Evolutionary conservation across 345 rosid genomes (phyloP).

Genomic region (Kandelia obovata): DNA sequence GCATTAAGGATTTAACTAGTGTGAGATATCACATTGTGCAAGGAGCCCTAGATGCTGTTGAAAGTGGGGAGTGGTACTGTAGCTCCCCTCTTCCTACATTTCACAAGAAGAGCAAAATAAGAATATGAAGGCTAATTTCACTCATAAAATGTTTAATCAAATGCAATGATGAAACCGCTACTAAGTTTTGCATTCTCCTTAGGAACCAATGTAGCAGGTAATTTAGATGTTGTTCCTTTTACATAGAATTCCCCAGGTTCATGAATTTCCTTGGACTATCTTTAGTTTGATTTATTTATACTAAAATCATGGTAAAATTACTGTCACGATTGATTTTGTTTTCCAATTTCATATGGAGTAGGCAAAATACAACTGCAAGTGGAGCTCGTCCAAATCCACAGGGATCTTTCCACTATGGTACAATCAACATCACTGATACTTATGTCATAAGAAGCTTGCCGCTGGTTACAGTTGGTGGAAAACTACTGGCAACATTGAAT

Average conservation of each 20-base stretch:
- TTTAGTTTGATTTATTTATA: too few relatives aligned
- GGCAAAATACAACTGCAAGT: constrained; percentile 85
- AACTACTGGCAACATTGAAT: constrained; percentile 60
- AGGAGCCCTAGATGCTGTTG: too few relatives aligned
- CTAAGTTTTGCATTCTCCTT: background rate
- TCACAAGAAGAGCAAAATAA: background rate
- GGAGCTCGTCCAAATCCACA: constrained; percentile 99
- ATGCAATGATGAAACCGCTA: too few relatives aligned
- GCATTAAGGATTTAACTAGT: too few relatives aligned
- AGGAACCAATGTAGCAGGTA: background rate
- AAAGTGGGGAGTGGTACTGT: too few relatives aligned
- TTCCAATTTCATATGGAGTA: constrained; percentile 21
- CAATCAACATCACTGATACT: constrained; percentile 71
- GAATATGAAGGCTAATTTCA: too few relatives aligned
- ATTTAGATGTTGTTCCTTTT: background rate
- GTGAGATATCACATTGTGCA: too few relatives aligned
- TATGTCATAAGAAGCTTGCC: constrained; percentile 69
- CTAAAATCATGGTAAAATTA: too few relatives aligned
- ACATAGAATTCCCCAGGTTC: too few relatives aligned
- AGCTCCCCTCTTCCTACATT: background rate
- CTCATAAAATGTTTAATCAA: too few relatives aligned
- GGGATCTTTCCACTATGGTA: constrained; percentile 90
- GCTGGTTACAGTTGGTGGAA: constrained; percentile 54
- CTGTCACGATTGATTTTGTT: too few relatives aligned
- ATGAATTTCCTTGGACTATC: too few relatives aligned